These are phyloP conservation scores for Yarrowia osloensis DNA, from an alignment of 805 yeast species.

Conservation along the genomic window DNA sequence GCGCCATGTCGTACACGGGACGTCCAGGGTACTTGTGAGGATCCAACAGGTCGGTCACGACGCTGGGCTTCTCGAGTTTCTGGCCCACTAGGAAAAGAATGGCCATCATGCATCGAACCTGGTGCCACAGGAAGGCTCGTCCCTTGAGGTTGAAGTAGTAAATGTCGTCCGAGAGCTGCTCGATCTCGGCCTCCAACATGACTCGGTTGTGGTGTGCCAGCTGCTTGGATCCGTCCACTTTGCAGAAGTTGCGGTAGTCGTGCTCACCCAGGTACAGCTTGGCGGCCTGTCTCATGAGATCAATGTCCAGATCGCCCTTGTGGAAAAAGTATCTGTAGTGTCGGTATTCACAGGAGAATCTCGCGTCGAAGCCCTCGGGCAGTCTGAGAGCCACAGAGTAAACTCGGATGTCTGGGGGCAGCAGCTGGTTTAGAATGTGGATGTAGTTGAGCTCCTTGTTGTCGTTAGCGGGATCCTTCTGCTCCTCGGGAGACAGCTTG, in stretches of 20 bases:
- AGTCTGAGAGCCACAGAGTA: constrained; percentile 83
- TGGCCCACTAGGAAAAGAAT: constrained; percentile 80
- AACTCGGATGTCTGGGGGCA: constrained; percentile 82
- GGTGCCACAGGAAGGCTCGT: constrained; percentile 95
- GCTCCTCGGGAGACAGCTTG: constrained; percentile 61
- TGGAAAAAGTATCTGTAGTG: constrained; percentile 82
- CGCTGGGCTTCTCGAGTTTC: constrained; percentile 59
- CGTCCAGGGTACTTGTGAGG: constrained; percentile 57
- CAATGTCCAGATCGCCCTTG: constrained; percentile 55
- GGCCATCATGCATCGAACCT: constrained; percentile 94
- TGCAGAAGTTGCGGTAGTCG: constrained; percentile 94
- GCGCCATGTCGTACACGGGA: constrained; percentile 86
- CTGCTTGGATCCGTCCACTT: constrained; percentile 91
- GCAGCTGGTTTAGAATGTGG: constrained; percentile 66
- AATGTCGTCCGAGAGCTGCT: constrained; percentile 46
- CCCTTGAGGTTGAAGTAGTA: constrained; percentile 80
- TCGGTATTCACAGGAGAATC: constrained; percentile 84
- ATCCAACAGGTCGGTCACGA: constrained; percentile 63
- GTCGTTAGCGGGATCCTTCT: constrained; percentile 58
- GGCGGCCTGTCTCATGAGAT: constrained; percentile 70
- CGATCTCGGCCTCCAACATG: constrained; percentile 56
- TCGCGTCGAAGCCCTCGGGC: constrained; percentile 80
- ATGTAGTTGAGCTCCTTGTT: constrained; percentile 72
- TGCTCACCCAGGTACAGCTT: constrained; percentile 65
- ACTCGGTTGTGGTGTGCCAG: constrained; percentile 74